Evolutionary conservation across 768 basidiomycete species (phyloP).

Genomic region (Agaricus blazei): DNA sequence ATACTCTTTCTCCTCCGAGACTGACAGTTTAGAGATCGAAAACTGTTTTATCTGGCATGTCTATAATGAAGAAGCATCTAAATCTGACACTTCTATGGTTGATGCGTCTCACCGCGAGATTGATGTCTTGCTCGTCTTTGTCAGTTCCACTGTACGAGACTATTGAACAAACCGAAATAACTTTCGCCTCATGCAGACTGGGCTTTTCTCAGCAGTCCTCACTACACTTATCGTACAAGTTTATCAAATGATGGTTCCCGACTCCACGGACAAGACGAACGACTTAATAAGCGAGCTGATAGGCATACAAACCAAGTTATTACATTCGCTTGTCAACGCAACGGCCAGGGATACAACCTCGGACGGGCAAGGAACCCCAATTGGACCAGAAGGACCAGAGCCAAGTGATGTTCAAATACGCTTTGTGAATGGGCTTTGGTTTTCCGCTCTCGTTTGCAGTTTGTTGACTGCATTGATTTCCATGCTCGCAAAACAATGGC

Average conservation of each 20-base stretch:
- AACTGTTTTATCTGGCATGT: slow-evolving; percentile 35
- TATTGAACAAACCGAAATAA: neutral
- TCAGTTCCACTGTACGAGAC: slow-evolving; percentile 17
- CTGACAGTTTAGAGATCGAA: slow-evolving; percentile 28
- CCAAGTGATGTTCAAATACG: slow-evolving; percentile 21
- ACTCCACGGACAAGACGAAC: slow-evolving; percentile 28
- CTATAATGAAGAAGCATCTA: slow-evolving; percentile 35
- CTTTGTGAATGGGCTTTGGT: slow-evolving; percentile 44
- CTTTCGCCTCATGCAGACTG: slow-evolving; percentile 24
- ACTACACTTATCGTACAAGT: slow-evolving; percentile 41
- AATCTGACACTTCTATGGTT: slow-evolving; percentile 26
- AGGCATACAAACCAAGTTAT: slow-evolving; percentile 15
- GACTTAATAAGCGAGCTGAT: slow-evolving; percentile 27
- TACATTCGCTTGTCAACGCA: too few species aligned
- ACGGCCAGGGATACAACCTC: too few species aligned
- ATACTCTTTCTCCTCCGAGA: slow-evolving; percentile 12
- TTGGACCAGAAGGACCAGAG: neutral
- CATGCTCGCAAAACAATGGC: slow-evolving; percentile 45
- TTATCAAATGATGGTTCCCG: slow-evolving; percentile 32
- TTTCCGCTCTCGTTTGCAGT: slow-evolving; percentile 36
- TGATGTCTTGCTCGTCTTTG: slow-evolving; percentile 41
- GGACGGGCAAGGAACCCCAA: too few species aligned
- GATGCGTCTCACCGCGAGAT: slow-evolving; percentile 38
- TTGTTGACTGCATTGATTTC: slow-evolving; percentile 37
- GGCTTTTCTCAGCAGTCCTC: slow-evolving; percentile 37